phyloP scores from a whole-genome alignment of 768 basidiomycete species.

The Cubamyces sp. region DNA sequence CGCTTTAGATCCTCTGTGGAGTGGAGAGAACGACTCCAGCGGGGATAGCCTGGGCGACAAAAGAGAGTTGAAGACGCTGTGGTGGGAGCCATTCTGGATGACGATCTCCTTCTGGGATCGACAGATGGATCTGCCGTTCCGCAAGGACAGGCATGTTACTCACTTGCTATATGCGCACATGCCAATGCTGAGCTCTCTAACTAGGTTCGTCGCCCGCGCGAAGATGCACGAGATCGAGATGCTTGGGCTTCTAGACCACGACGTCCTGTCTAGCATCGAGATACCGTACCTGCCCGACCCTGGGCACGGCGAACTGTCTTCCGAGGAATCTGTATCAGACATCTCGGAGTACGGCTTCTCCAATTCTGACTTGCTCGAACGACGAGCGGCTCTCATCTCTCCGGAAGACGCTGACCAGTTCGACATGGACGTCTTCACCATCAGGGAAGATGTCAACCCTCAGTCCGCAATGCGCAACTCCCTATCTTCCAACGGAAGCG shows the following conservation, averaged over 20 bases:
- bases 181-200: slow-evolving; percentile 6
- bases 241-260: slow-evolving; percentile 90
- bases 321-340: slow-evolving; percentile 22
- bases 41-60: slow-evolving; percentile 30
- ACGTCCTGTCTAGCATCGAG: slow-evolving; percentile 87
- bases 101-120: slow-evolving; percentile 84
- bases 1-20: slow-evolving; percentile 75
- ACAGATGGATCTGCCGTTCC: slow-evolving; percentile 83
- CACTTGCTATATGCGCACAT: neutral
- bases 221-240: slow-evolving; percentile 98
- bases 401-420: slow-evolving; percentile 71
- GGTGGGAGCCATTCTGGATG: slow-evolving; percentile 93
- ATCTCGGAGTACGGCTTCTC: slow-evolving; percentile 9
- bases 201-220: slow-evolving; percentile 89
- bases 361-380: neutral
- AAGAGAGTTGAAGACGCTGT: slow-evolving; percentile 62
- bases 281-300: slow-evolving; percentile 73
- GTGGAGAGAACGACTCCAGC: slow-evolving; percentile 55
- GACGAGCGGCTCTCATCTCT: slow-evolving; percentile 28
- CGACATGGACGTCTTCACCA: slow-evolving; percentile 69
- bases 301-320: slow-evolving; percentile 29
- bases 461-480: slow-evolving; percentile 41
- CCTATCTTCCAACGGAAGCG: slow-evolving; percentile 44
- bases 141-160: slow-evolving; percentile 66
- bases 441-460: slow-evolving; percentile 45